Base-by-base conservation (phyloP, 2,329 filamentous ascomycete species). In the Colletotrichum sp. region DNA sequence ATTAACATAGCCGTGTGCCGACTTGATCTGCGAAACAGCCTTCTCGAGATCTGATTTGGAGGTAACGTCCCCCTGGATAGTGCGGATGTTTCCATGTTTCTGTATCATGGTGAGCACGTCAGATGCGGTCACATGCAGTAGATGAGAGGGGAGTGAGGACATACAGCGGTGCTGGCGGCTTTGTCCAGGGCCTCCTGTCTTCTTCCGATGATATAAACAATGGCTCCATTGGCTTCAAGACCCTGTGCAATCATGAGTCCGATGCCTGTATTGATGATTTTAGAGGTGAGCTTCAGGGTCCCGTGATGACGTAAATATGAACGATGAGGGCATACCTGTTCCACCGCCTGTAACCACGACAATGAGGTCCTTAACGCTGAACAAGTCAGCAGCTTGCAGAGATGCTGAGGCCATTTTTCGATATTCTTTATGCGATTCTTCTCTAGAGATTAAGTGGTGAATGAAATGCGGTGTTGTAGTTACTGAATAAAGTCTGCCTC, bases 311-410 rank as follows among this genome's bases (percentile, higher is more conserved):
- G 71, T 34, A 32, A 19, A 12, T 16, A 25, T n/a, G 15, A 27
- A 9, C 25, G n/a, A 19, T 32, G 15, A 73, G 65, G 44, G 73
- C 48, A 16, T 59, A 52, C 11, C 74, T 22, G 71, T 68, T 12
- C 88, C 89, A 15, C 89, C 90, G 22, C 90, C 89, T 0, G 90
- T 91, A 32, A 91, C 84, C n/a, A 91, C 89, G 60, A 86, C 88
- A 1, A 91, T 86, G 11, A 91, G 82, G 57, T 87, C 89, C 36
- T 89, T 83, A 30, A 90, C 88, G 28, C 84, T 82, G 79, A 90
- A 90, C 19, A 90, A 82, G 28, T 79, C 79, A 3, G 80, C 79
- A 9, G 67, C 74, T 7, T 74, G 59, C n/a, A 77, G 39, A n/a
- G 60, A 73, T 16, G 44, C 19, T 13, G 73, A 64, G 27, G 71